Evolutionary conservation across 352 stramenopile species (phyloP), one percentile per base, ranked within the genome.

Genomic region (Globisporangium radiosum): DNA sequence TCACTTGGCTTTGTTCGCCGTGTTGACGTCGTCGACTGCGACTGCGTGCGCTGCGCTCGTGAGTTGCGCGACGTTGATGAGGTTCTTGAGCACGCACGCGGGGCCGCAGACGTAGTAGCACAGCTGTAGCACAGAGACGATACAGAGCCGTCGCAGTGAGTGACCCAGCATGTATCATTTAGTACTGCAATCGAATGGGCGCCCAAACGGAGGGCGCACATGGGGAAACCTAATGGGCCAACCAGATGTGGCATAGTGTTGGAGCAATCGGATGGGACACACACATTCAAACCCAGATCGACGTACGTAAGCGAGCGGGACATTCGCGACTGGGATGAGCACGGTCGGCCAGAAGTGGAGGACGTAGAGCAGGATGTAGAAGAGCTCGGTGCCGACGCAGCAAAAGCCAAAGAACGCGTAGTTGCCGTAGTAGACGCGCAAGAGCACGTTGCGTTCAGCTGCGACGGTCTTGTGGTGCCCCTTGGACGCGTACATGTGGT

Each of bases 401-500:
- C 88, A 97, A 60, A 90, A 98, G 59, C 83, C 92, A 66, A 98
- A 98, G 69, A 97, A 88, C 56, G 87, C 75, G 70, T 97, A 97
- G 63, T 76, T 83, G 59, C 80, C 84, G 72, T 98, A 97, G 75
- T 97, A 97, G 69, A 97, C 88, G 55, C 92, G 82, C 57, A 99
- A 81, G 47, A 99, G 72, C 57, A 97, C 86, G 75, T 99, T 98
- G 67, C 94, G 79, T 63, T 96, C 85, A 0, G 80, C 82, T 14
- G 92, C 76, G 15, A 95, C 87, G 8, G 81, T 79, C 82, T 99
- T 99, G 78, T 99, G 96, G 85, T 99, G 96, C 54, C 90, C 80
- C 48, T 85, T 80, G 11, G 78, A 97, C 62, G 87, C 95, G 73
- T 98, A 98, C 87, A 99, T 98, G 87, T 99, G 96, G 72, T 94